These are phyloP conservation scores for Mucor circinelloides DNA, from an alignment of 371 early-diverging fungal genomes.

Conservation along the genomic window DNA sequence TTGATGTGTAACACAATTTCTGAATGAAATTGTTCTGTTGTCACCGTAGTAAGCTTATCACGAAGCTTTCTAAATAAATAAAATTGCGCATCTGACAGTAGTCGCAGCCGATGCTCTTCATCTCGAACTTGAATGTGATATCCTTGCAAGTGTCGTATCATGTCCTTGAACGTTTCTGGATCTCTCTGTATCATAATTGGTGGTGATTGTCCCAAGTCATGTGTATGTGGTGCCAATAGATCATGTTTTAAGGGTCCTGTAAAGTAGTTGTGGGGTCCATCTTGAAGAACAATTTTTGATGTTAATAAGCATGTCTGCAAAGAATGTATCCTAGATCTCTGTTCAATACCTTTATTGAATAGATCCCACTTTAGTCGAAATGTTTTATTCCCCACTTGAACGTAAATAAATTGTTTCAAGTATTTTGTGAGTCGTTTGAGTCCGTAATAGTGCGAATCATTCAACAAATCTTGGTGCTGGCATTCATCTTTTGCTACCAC, in stretches of 20 bases:
- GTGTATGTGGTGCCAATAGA: conserved; percentile 23
- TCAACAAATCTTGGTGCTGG: conserved; percentile 48
- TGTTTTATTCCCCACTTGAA: conserved; percentile 45
- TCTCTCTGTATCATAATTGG: conserved; percentile 58
- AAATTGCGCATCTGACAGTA: conserved; percentile 62
- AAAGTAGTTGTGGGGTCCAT: conserved; percentile 18
- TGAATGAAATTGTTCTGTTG: conserved; percentile 25
- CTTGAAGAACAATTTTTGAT: not conserved
- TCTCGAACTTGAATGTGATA: conserved; percentile 59
- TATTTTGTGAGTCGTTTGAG: conserved; percentile 45
- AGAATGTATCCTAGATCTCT: conserved; percentile 6
- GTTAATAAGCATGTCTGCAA: not conserved
- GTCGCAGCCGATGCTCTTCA: conserved; percentile 57
- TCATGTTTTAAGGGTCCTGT: conserved; percentile 41
- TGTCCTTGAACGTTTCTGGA: conserved; percentile 65
- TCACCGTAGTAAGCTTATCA: conserved; percentile 50
- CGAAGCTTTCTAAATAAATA: conserved; percentile 55
- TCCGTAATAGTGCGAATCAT: conserved; percentile 56
- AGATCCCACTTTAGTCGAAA: conserved; percentile 45
- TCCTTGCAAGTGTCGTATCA: conserved; percentile 59
- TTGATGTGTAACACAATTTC: conserved; percentile 43
- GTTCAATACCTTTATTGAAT: conserved; percentile 22
- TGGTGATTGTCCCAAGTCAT: conserved; percentile 17
- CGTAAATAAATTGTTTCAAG: conserved; percentile 44
- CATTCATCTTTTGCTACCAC: conserved; percentile 51